Percentiles rank a stretch among this genome's conserved stretches.
These are phyloP conservation scores for Musa balbisiana DNA, from an alignment of 202 grass and related monocot genomes.

Conservation along the genomic window DNA sequence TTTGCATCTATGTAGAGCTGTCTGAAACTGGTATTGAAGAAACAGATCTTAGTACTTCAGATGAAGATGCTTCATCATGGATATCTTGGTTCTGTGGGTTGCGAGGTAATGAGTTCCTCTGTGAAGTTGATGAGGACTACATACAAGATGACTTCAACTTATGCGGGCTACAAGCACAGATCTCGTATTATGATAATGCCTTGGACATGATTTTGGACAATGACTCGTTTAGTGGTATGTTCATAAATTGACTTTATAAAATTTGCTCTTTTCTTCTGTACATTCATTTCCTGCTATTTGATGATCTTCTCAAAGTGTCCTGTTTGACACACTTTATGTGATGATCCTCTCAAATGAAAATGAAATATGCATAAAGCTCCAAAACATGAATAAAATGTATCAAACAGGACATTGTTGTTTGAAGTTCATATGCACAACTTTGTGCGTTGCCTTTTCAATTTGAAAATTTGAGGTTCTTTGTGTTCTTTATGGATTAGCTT, in stretches of 20 bases:
- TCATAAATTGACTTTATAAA: background rate
- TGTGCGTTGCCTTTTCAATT: too few relatives aligned
- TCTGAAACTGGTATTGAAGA: constrained; percentile 41
- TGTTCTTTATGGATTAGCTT: background rate
- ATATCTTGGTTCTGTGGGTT: constrained; percentile 44
- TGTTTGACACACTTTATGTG: too few relatives aligned
- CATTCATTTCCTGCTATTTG: too few relatives aligned
- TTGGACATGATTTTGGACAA: constrained; percentile 44
- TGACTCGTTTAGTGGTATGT: constrained; percentile 27
- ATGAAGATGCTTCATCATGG: constrained; percentile 42
- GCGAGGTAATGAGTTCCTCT: constrained; percentile 39
- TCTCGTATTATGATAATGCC: constrained; percentile 37
- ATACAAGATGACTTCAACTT: constrained; percentile 49
- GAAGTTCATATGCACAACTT: too few relatives aligned
- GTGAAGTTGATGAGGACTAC: constrained; percentile 44
- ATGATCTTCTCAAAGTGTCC: too few relatives aligned
- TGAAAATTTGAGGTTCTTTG: background rate
- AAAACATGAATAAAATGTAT: too few relatives aligned
- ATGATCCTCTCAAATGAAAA: too few relatives aligned
- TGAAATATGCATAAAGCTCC: too few relatives aligned
- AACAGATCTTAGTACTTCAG: constrained; percentile 40
- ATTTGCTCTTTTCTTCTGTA: too few relatives aligned
- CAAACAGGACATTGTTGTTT: too few relatives aligned
- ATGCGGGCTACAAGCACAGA: constrained; percentile 30
- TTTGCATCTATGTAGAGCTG: constrained; percentile 10